Evolutionary conservation across 805 yeast species (phyloP), one percentile per base, ranked within the genome.

Genomic region (Barnettozyma populi): DNA sequence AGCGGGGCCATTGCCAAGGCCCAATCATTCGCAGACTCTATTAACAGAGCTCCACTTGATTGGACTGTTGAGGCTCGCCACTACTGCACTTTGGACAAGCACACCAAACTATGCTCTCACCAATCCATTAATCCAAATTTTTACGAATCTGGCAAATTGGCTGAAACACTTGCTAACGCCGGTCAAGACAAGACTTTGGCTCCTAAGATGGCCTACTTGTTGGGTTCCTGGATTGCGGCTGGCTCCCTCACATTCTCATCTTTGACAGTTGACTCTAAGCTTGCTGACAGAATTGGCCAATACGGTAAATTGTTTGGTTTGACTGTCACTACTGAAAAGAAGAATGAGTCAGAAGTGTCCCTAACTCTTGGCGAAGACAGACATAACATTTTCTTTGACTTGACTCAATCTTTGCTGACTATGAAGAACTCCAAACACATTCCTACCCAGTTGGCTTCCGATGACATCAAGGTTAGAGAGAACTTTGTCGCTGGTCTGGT

Each of bases 61-160:
- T 74, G 73, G 72, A 60, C 61, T 45, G 43, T 71, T 36, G 73
- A 72, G 57, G 74, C 74, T 11, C 57, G 66, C 43, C 70, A 73
- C 53, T 57, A 63, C 36, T 55, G 60, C 36, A 46, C 52, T 14
- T 37, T 74, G 18, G 59, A 55, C 29, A 45, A 55, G 16, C 47
- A 55, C 35, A 68, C 69, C 41, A 63, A 68, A 35, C 51, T 52
- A 21, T 56, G 59, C 25, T 61, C 76, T 10, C 51, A 51, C 41
- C 69, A 71, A 57, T 46, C 65, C 20, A 62, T 65, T 45, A 53
- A 55, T 47, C 78, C 79, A 27, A 60, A 71, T 4, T 51, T 62
- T 11, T 38, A 44, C 20, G 73, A 73, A 44, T 60, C 62, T 41
- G 67, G 66, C n/a, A 51, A 53, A 20, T 55, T 73, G 16, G 60